phyloP scores from a whole-genome alignment of 1,284 basidiomycete species.

The Schizopora paradoxa region DNA sequence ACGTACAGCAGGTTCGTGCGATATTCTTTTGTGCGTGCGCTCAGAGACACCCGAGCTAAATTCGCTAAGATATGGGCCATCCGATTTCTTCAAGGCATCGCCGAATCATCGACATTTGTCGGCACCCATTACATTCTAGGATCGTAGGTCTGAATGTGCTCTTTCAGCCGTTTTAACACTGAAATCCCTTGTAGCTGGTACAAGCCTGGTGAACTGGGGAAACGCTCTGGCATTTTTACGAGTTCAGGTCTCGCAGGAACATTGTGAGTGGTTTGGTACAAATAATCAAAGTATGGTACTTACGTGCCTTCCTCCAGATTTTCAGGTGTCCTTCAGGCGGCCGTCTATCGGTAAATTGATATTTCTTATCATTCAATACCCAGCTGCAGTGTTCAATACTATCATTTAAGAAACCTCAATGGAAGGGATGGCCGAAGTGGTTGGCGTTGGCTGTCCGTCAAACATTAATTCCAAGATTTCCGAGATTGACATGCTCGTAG shows the following conservation, averaged over 20 bases:
- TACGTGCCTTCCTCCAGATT: slow-evolving; percentile 38
- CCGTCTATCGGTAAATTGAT: slow-evolving; percentile 47
- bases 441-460: slow-evolving; percentile 65
- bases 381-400: background rate
- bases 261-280: slow-evolving; percentile 35
- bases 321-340: slow-evolving; percentile 66
- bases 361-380: background rate
- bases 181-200: slow-evolving; percentile 51
- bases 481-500: slow-evolving; percentile 26
- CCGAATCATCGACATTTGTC: slow-evolving; percentile 69
- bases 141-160: slow-evolving; percentile 47
- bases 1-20: slow-evolving; percentile 47
- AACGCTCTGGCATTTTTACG: slow-evolving; percentile 68
- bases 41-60: slow-evolving; percentile 19
- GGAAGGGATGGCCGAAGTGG: slow-evolving; percentile 54
- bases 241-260: slow-evolving; percentile 62
- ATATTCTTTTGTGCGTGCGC: background rate
- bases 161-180: background rate
- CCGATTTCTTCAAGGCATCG: slow-evolving; percentile 69
- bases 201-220: slow-evolving; percentile 61
- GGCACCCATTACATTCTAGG: slow-evolving; percentile 73
- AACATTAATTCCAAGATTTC: slow-evolving; percentile 5
- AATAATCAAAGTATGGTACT: background rate
- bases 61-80: slow-evolving; percentile 57
- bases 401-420: slow-evolving; percentile 45